Base-by-base conservation (phyloP, 2,329 filamentous ascomycete genomes). In the Aureobasidium sp. region DNA sequence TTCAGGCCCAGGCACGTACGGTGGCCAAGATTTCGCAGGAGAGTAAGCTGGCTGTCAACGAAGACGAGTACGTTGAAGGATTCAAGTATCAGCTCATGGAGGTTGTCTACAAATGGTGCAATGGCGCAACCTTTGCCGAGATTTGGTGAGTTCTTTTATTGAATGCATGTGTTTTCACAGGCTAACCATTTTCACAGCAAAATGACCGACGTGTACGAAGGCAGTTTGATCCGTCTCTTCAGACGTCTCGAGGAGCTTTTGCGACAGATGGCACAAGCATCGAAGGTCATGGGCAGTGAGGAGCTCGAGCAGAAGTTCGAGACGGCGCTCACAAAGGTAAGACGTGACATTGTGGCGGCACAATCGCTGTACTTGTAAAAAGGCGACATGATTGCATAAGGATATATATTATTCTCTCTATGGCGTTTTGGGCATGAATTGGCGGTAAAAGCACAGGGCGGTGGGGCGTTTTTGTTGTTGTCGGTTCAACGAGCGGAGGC, bases 161-260 rank as follows among this genome's bases (percentile, higher is more conserved):
- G 37, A 31, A 27, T 27, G 44, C 63, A 55, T 63, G 22, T 42
- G 41, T 31, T 37, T 34, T 39, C 61, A 47, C 59, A 61, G 58
- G 51, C 44, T 64, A 41, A 57, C 61, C 42, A 67, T 55, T 4
- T 67, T 29, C 52, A 8, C 66, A 96, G 93, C 78, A 96, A 96
- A 90, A 97, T 99, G 92, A 97, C 94, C 31, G 93, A 97, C 70
- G 90, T 93, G 31, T 99, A 97, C 76, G 94, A 99, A 78, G 94
- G 94, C 64, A 97, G 91, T 63, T 80, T 99, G 64, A 97, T 99
- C 69, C 91, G 94, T 53, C 86, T 97, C 42, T 99, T 99, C 85
- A 89, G 94, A 61, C 89, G 94, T 22, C 81, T 99, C 36, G 94
- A 99, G 76, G 94, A 99, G 77, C 81, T 97, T 63, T 81, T 99